These are phyloP conservation scores for Discostella stelligera DNA, from an alignment of 352 stramenopile species.

Conservation along the genomic window DNA sequence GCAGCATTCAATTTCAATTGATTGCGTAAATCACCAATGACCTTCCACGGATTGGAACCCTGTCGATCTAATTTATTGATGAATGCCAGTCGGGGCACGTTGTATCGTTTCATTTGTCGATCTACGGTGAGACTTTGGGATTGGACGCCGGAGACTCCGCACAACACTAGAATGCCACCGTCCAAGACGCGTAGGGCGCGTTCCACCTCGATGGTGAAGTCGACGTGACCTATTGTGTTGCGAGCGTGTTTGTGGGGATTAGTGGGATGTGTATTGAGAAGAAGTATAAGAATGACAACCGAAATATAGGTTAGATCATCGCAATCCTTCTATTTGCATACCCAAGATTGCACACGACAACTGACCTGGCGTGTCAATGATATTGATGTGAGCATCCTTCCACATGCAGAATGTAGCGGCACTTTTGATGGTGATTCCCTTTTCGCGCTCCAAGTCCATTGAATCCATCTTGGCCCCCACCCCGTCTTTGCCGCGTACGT, in stretches of 20 bases:
- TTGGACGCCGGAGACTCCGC: constrained; percentile 92
- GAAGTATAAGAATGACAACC: too few relatives aligned
- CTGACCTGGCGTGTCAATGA: constrained; percentile 97
- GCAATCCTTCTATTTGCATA: too few relatives aligned
- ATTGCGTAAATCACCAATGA: constrained; percentile 92
- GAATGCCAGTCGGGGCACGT: constrained; percentile 97
- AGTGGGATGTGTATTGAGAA: too few relatives aligned
- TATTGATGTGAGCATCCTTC: constrained; percentile 89
- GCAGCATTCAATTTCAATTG: constrained; percentile 97
- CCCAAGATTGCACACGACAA: too few relatives aligned
- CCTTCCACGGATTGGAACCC: constrained; percentile 93
- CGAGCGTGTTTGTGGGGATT: too few relatives aligned
- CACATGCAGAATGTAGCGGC: constrained; percentile 94
- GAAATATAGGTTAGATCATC: too few relatives aligned
- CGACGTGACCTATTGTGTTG: constrained; percentile 99
- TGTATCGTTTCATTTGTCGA: constrained; percentile 99
- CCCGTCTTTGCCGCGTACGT: constrained; percentile 95
- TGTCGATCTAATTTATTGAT: constrained; percentile 99
- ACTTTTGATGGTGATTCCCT: constrained; percentile 99
- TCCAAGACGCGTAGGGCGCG: constrained; percentile 97
- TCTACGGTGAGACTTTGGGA: constrained; percentile 98
- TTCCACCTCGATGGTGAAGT: constrained; percentile 99
- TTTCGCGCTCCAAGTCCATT: constrained; percentile 99
- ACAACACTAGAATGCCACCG: constrained; percentile 89
- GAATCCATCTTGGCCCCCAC: constrained; percentile 99